Percentiles rank a stretch among this genome's conserved stretches.
phyloP scores from a whole-genome alignment of 139 green algal genomes.

The Chlamydomonas eustigma region DNA sequence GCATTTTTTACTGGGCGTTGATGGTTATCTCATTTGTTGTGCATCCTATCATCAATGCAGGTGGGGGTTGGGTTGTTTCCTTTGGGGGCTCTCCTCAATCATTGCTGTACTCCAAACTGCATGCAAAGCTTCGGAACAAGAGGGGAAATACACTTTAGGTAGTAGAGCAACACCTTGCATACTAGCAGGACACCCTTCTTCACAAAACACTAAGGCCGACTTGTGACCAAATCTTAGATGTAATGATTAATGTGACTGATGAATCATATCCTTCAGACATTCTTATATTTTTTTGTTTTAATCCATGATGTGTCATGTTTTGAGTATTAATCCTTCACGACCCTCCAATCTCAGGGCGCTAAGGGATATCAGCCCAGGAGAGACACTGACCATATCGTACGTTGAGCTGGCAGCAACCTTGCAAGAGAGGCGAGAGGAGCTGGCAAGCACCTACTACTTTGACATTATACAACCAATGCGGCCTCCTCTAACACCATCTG shows the following conservation, averaged over 20 bases:
- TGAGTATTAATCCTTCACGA: too few species aligned
- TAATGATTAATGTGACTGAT: too few species aligned
- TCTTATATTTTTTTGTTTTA: too few species aligned
- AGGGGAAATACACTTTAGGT: constrained; percentile 59
- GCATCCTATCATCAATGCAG: neutral
- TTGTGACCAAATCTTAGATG: too few species aligned
- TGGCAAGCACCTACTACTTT: constrained; percentile 63
- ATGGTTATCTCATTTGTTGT: neutral
- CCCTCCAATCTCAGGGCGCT: too few species aligned
- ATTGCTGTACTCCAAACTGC: constrained; percentile 60
- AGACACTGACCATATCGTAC: constrained; percentile 75
- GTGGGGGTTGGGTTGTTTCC: constrained; percentile 67
- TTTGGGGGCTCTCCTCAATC: constrained; percentile 65
- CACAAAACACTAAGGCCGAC: too few species aligned
- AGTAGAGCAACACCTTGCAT: too few species aligned
- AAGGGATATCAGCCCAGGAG: constrained; percentile 33
- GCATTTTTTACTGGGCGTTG: neutral
- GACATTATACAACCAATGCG: constrained; percentile 48
- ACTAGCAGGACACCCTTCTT: too few species aligned
- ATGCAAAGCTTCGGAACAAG: constrained; percentile 57
- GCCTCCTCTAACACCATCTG: neutral
- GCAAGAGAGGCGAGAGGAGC: constrained; percentile 48
- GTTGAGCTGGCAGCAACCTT: constrained; percentile 62
- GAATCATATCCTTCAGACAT: too few species aligned
- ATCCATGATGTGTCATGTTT: too few species aligned